Conservation (phyloP, 2,329 filamentous ascomycete species). For the Volutella citrinella region DNA sequence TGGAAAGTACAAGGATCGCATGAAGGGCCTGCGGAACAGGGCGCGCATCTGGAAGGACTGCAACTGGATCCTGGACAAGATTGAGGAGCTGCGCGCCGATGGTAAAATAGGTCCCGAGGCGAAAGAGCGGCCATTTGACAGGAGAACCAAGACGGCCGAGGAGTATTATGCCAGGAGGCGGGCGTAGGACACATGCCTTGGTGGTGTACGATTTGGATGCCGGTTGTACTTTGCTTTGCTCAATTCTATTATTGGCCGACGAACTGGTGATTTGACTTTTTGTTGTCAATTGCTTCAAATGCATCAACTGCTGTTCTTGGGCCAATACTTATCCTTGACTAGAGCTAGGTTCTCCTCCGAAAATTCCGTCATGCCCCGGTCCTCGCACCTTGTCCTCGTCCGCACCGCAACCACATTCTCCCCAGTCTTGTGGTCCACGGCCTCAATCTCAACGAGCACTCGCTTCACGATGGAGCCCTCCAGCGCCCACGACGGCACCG, state of each 20-base stretch:
- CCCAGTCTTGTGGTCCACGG: slow-evolving; percentile 9
- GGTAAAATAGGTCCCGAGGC: no score
- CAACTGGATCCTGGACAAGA: slow-evolving; percentile 1
- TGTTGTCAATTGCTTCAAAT: no score
- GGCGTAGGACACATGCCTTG: no score
- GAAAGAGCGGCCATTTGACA: no score
- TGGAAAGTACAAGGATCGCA: background rate
- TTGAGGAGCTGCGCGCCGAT: no score
- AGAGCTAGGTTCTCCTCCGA: slow-evolving; percentile 7
- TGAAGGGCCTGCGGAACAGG: slow-evolving; percentile 6
- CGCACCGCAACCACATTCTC: slow-evolving; percentile 6
- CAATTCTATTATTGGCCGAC: no score
- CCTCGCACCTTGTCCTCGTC: slow-evolving; percentile 12
- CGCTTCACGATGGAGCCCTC: slow-evolving; percentile 14
- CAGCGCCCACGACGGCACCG: slow-evolving; percentile 12
- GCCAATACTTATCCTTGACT: slow-evolving; percentile 13
- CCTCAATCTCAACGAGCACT: slow-evolving; percentile 5
- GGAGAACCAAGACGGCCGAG: no score
- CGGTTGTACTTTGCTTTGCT: no score
- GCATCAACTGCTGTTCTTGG: no score
- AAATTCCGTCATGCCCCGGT: slow-evolving; percentile 12
- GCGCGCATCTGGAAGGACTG: slow-evolving; percentile 9
- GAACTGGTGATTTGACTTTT: no score
- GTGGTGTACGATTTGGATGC: no score
- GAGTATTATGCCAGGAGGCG: no score